phyloP scores from a whole-genome alignment of 202 grass and related monocot species.

The Saccharum hybrid region DNA sequence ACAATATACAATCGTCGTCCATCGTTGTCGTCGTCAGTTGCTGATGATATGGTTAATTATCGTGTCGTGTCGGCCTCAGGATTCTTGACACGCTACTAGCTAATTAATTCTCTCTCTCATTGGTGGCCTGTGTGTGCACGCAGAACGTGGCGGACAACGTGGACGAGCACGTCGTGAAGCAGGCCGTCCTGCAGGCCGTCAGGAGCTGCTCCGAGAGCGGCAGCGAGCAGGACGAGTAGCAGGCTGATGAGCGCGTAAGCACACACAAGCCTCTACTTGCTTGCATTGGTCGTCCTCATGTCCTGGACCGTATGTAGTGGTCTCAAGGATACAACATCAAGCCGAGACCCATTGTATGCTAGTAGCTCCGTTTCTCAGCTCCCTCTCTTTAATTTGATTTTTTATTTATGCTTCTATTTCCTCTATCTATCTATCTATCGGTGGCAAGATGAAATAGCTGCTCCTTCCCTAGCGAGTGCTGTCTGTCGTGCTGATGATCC shows the following conservation, averaged over 20 bases:
- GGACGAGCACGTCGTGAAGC: constrained; percentile 74
- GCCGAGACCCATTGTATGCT: background rate
- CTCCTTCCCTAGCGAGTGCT: background rate
- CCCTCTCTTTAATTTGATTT: background rate
- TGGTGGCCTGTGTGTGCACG: background rate
- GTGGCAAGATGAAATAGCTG: background rate
- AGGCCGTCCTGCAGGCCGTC: constrained; percentile 85
- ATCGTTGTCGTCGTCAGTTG: no score
- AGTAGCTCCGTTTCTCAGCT: background rate
- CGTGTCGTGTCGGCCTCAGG: no score
- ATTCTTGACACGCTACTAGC: background rate
- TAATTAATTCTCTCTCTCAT: no score
- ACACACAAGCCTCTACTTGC: background rate
- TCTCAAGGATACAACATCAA: background rate
- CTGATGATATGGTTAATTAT: no score
- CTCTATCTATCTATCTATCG: background rate
- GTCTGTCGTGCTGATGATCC: background rate
- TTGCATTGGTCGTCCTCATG: background rate
- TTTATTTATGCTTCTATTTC: background rate
- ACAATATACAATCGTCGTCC: background rate
- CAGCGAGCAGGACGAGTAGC: constrained; percentile 44
- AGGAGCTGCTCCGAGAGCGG: constrained; percentile 54
- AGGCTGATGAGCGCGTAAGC: constrained; percentile 20
- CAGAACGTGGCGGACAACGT: constrained; percentile 65
- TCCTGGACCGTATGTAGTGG: background rate